phyloP scores from a whole-genome alignment of 495 filamentous ascomycete species.

The Cercophora scortea region DNA sequence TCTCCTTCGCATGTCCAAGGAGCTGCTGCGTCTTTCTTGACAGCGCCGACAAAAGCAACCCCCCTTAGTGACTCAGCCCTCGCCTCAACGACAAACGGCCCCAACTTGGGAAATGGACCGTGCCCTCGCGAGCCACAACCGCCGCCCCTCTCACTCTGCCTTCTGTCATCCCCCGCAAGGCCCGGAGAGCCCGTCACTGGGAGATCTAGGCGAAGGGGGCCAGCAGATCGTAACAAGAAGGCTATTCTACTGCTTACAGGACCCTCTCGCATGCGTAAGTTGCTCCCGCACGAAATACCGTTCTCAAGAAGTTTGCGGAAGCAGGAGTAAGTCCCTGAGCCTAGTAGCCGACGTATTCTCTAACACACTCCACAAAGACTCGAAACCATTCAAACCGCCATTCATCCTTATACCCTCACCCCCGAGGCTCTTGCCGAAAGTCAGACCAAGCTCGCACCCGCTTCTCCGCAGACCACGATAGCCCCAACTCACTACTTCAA shows the following conservation, averaged over 20 bases:
- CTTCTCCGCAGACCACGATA: slow-evolving; percentile 35
- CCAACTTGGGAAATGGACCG: background rate
- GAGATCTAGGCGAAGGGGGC: no score
- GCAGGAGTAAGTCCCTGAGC: background rate
- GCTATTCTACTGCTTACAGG: no score
- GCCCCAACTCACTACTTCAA: slow-evolving; percentile 20
- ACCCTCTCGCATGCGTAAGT: no score
- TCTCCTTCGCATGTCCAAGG: background rate
- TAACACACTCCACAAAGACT: background rate
- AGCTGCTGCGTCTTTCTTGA: slow-evolving; percentile 10
- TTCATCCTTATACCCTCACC: slow-evolving; percentile 8
- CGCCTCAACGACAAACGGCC: background rate
- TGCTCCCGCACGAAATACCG: no score
- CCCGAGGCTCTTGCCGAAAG: slow-evolving; percentile 4
- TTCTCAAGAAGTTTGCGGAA: background rate
- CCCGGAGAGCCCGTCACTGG: no score
- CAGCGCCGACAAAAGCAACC: slow-evolving; percentile 3
- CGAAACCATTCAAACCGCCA: background rate
- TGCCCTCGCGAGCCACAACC: no score
- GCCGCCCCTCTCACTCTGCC: no score
- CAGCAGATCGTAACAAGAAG: no score
- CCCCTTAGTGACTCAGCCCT: background rate
- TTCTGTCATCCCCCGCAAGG: no score
- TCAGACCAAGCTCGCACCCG: slow-evolving; percentile 23
- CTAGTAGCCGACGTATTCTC: no score